These are phyloP conservation scores for Tulasnella sp. DNA, from an alignment of 768 basidiomycete species.

Conservation along the genomic window DNA sequence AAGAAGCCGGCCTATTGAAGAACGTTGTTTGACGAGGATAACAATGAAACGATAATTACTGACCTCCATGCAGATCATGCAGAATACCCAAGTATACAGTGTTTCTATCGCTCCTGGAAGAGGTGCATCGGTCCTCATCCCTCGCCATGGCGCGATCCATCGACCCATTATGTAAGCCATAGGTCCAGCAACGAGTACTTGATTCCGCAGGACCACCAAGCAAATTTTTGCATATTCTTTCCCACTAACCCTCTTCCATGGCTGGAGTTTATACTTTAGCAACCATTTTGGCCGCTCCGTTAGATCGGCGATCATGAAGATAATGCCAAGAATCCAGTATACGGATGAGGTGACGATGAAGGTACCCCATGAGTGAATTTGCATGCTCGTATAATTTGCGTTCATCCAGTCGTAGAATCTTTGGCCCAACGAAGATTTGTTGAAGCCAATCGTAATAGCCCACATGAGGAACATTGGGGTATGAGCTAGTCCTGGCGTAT, in stretches of 20 bases:
- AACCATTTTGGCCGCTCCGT: conserved; percentile 11
- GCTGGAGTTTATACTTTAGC: conserved; percentile 7
- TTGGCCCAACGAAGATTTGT: not conserved
- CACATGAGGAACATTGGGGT: not conserved
- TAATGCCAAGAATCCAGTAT: not conserved
- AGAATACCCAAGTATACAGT: conserved; percentile 7
- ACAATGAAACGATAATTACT: too few relatives aligned
- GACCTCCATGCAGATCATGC: conserved; percentile 3
- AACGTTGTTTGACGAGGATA: not conserved
- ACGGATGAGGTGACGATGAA: conserved; percentile 2
- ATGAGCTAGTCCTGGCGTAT: not conserved
- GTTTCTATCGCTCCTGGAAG: conserved; percentile 7
- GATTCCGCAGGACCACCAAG: conserved; percentile 1
- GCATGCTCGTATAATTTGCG: not conserved
- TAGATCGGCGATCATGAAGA: conserved; percentile 7
- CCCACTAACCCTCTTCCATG: conserved; percentile 2
- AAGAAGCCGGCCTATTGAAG: conserved; percentile 8
- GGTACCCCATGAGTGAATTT: conserved; percentile 1
- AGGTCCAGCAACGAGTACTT: not conserved
- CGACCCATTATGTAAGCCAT: not conserved
- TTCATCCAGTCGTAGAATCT: conserved; percentile 6
- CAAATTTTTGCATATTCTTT: conserved; percentile 12
- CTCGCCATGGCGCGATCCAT: conserved; percentile 1
- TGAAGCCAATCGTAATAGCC: not conserved
- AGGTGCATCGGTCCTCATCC: conserved; percentile 6